Evolutionary conservation across 2,329 filamentous ascomycete genomes (phyloP).

Genomic region (Penicillium sp.): DNA sequence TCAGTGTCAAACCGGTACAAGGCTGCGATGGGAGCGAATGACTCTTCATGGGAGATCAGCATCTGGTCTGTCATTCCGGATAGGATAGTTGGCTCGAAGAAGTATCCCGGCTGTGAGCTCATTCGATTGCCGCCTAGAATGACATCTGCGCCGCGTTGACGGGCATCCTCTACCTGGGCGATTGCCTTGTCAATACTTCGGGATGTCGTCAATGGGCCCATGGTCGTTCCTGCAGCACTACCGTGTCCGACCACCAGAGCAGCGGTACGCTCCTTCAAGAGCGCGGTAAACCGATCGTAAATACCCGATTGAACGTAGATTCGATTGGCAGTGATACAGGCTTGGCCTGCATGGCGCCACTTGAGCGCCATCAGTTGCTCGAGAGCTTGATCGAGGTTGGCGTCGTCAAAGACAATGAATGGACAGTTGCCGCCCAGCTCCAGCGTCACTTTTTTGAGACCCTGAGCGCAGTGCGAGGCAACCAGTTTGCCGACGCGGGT

Average conservation of each 20-base stretch:
- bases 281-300: slow-evolving; percentile 50
- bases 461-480: slow-evolving; percentile 54
- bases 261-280: slow-evolving; percentile 49
- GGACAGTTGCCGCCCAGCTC: slow-evolving; percentile 62
- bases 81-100: slow-evolving; percentile 64
- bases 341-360: slow-evolving; percentile 42
- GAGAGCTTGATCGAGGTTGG: slow-evolving; percentile 49
- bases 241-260: slow-evolving; percentile 57
- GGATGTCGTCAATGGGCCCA: slow-evolving; percentile 56
- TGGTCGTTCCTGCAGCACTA: slow-evolving; percentile 49
- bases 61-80: slow-evolving; percentile 55
- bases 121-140: slow-evolving; percentile 52
- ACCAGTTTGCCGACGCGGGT: slow-evolving; percentile 59
- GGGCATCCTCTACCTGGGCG: slow-evolving; percentile 60
- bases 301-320: slow-evolving; percentile 42
- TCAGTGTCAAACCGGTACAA: slow-evolving; percentile 62
- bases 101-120: slow-evolving; percentile 55
- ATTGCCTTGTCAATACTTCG: slow-evolving; percentile 52
- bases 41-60: slow-evolving; percentile 55
- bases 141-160: slow-evolving; percentile 57
- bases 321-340: slow-evolving; percentile 44
- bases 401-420: slow-evolving; percentile 60
- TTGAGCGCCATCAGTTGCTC: slow-evolving; percentile 39
- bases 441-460: slow-evolving; percentile 59
- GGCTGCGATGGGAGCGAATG: slow-evolving; percentile 59